Percentiles rank a stretch among this genome's conserved stretches.
Conservation (phyloP, 139 green algal species). For the Micractinium conductrix region DNA sequence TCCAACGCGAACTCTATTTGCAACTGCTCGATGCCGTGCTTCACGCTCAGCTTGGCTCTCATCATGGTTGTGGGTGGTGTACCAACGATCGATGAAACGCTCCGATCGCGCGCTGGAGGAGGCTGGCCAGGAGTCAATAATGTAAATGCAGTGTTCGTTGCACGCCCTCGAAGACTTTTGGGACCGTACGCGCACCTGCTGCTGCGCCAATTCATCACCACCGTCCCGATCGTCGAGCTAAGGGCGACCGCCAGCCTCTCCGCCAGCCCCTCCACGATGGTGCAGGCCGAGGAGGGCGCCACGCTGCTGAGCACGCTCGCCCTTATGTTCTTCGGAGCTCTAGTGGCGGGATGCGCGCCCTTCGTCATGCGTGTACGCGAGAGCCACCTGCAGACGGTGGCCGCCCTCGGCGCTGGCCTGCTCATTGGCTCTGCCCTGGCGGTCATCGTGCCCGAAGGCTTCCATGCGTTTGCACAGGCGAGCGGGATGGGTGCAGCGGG, state of each 20-base stretch:
- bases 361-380: slow-evolving; percentile 42
- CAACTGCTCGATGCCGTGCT: slow-evolving; percentile 32
- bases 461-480: slow-evolving; percentile 48
- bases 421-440: slow-evolving; percentile 54
- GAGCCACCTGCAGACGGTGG: slow-evolving; percentile 22
- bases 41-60: no score
- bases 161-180: no score
- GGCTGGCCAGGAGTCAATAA: no score
- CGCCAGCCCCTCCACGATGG: no score
- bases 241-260: no score
- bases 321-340: slow-evolving; percentile 53
- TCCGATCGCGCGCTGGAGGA: no score
- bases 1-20: slow-evolving; percentile 7
- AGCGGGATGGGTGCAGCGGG: background rate
- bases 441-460: slow-evolving; percentile 64
- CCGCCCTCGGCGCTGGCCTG: slow-evolving; percentile 55
- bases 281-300: background rate
- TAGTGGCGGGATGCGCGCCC: slow-evolving; percentile 37
- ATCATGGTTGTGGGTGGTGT: no score
- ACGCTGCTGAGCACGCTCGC: slow-evolving; percentile 15
- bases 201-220: no score
- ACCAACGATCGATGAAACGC: no score
- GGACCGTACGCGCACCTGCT: no score
- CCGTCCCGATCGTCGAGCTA: no score
- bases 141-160: no score